Percentiles rank a stretch among this genome's conserved stretches.
These are phyloP conservation scores for Colletotrichum agaves DNA, from an alignment of 2,329 filamentous ascomycete species.

Conservation along the genomic window DNA sequence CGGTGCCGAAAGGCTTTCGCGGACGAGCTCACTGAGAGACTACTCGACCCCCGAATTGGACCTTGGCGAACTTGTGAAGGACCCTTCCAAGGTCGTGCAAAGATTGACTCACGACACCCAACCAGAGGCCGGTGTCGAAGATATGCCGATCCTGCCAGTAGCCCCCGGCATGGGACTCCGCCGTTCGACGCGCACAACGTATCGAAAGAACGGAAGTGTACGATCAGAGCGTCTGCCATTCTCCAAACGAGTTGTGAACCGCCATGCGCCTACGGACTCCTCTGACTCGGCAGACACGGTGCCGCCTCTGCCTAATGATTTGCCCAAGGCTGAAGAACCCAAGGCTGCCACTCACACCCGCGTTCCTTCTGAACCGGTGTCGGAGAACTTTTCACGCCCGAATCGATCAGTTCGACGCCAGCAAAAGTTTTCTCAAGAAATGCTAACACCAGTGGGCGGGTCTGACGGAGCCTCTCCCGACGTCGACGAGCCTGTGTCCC, in stretches of 20 bases:
- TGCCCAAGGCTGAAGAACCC: constrained; percentile 54
- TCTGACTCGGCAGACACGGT: constrained; percentile 51
- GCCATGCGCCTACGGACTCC: constrained; percentile 64
- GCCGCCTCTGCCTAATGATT: constrained; percentile 52
- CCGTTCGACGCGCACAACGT: constrained; percentile 91
- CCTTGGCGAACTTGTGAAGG: constrained; percentile 84
- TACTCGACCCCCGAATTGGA: constrained; percentile 69
- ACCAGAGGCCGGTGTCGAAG: constrained; percentile 64
- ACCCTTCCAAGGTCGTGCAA: constrained; percentile 77
- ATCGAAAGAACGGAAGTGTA: constrained; percentile 85
- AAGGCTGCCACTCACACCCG: constrained; percentile 65
- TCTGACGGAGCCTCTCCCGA: constrained; percentile 53
- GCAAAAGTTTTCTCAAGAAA: constrained; percentile 61
- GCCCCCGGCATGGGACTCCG: constrained; percentile 83
- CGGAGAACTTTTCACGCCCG: constrained; percentile 73
- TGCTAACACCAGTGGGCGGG: constrained; percentile 62
- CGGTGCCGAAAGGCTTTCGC: constrained; percentile 82
- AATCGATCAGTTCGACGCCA: constrained; percentile 58
- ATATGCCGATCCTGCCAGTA: constrained; percentile 87
- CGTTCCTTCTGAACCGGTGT: constrained; percentile 76
- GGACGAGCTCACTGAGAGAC: constrained; percentile 72
- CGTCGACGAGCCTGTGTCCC: constrained; percentile 40
- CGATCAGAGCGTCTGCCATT: constrained; percentile 80
- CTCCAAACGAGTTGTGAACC: constrained; percentile 75
- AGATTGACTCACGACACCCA: constrained; percentile 71